Base-by-base conservation (phyloP, 805 yeast genomes). In the Candida odintsovae region DNA sequence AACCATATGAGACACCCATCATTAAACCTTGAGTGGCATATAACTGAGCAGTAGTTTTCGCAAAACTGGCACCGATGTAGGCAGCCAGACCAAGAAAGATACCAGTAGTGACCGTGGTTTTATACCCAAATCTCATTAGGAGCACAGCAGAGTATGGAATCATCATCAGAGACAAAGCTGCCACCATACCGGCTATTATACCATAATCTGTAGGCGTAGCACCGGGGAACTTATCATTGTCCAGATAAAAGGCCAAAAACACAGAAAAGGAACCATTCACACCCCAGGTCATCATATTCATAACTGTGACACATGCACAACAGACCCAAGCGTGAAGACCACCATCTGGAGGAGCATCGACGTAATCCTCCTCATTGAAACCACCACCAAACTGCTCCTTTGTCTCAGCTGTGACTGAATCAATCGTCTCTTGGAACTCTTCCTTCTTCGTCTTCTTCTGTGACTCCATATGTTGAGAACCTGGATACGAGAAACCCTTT, bases 171-270 rank as follows among this genome's bases (percentile, higher is more conserved):
- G 83, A 78, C 45, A 82, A 62, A 28, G 72, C 73, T 16, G 77
- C 66, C 0, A 73, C 67, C 6, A 79, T 42, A 1, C 85, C 83
- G 19, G 83, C 83, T 49, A 80, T 70, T 36, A 77, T 51, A 4
- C 84, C 82, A 59, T 65, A 81, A 45, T 76, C 78, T 36, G 71
- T 72, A 50, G 70, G 66, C 11, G 72, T 63, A 0, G 83, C 82
- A 8, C 75, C 80, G 0, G 71, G 68, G 46, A 80, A 80, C 38
- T 58, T 51, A 48, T 65, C 55, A 3, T 68, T 50, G 11, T 67
- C 58, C 11, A 75, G 52, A 56, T 78, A 80, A 57, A 68, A 76
- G 38, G 72, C 65, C 18, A 81, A 63, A 55, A 74, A 76, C 3
- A 81, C 78, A 13, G 84, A 83, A 55, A 69, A 80, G 0, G 73